Evolutionary conservation across 495 filamentous ascomycete species (phyloP).

Genomic region (Xylaria venustula): DNA sequence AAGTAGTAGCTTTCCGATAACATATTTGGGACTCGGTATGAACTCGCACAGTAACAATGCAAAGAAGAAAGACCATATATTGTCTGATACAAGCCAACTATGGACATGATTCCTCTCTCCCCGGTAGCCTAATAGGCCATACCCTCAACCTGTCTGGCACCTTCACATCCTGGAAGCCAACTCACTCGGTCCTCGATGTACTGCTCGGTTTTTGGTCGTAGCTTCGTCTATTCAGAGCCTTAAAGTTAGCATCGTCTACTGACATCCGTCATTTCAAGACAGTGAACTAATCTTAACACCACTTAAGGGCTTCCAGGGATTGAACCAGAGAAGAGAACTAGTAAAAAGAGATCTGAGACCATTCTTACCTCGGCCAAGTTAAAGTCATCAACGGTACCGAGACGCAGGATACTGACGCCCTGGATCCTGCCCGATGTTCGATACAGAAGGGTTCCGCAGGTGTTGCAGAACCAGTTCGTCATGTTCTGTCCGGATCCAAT

Average conservation of each 20-base stretch:
- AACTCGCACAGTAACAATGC: too few species aligned
- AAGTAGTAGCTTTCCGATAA: too few species aligned
- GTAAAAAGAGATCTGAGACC: not conserved
- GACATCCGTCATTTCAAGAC: too few species aligned
- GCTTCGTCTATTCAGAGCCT: slow-evolving; percentile 32
- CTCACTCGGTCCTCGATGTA: slow-evolving; percentile 43
- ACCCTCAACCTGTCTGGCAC: slow-evolving; percentile 22
- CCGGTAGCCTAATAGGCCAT: not conserved
- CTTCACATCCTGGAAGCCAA: slow-evolving; percentile 41
- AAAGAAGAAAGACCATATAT: too few species aligned
- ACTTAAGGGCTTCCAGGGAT: too few species aligned
- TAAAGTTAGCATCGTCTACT: too few species aligned
- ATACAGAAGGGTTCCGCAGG: slow-evolving; percentile 57
- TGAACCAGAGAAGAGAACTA: not conserved
- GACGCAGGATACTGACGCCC: slow-evolving; percentile 43
- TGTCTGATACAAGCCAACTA: too few species aligned
- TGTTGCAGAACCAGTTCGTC: slow-evolving; percentile 55
- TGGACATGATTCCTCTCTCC: too few species aligned
- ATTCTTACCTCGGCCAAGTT: slow-evolving; percentile 36
- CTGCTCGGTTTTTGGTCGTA: slow-evolving; percentile 45
- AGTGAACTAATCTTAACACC: too few species aligned
- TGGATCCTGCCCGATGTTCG: slow-evolving; percentile 36
- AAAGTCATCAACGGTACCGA: slow-evolving; percentile 58
- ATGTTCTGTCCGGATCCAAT: slow-evolving; percentile 43
- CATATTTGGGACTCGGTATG: too few species aligned